Evolutionary conservation across 306 rosid species (phyloP).

Genomic region (Sphenostylis stenocarpa): DNA sequence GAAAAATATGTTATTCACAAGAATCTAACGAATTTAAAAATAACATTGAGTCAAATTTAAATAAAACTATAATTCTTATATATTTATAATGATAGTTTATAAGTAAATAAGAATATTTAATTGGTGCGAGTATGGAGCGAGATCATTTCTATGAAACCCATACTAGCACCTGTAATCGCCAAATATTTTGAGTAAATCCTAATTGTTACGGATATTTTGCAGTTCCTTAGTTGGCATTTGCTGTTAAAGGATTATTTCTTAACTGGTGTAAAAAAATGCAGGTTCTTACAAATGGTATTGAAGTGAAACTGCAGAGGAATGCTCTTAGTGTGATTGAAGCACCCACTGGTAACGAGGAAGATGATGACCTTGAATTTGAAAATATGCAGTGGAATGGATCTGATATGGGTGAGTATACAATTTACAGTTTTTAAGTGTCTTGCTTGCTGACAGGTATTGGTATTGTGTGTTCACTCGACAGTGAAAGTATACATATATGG

Average conservation of each 20-base stretch:
- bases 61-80: no score
- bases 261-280: constrained; percentile 31
- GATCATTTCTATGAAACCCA: neutral
- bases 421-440: neutral
- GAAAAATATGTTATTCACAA: no score
- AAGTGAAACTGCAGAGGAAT: constrained; percentile 95
- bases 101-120: neutral
- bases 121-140: neutral
- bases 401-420: constrained; percentile 76
- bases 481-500: neutral
- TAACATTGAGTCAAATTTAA: neutral
- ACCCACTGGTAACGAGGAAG: constrained; percentile 96
- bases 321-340: constrained; percentile 98
- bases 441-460: neutral
- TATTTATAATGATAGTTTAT: no score
- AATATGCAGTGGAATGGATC: constrained; percentile 79
- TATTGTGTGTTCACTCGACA: neutral
- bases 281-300: constrained; percentile 98
- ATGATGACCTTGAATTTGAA: constrained; percentile 90
- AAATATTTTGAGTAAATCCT: no score
- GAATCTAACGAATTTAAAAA: no score
- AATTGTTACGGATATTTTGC: no score
- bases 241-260: neutral
- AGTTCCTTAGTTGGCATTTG: neutral
- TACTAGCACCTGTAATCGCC: no score